These are phyloP conservation scores for Euphrasia confusa DNA, from an alignment of 257 asterid species.

Conservation along the genomic window DNA sequence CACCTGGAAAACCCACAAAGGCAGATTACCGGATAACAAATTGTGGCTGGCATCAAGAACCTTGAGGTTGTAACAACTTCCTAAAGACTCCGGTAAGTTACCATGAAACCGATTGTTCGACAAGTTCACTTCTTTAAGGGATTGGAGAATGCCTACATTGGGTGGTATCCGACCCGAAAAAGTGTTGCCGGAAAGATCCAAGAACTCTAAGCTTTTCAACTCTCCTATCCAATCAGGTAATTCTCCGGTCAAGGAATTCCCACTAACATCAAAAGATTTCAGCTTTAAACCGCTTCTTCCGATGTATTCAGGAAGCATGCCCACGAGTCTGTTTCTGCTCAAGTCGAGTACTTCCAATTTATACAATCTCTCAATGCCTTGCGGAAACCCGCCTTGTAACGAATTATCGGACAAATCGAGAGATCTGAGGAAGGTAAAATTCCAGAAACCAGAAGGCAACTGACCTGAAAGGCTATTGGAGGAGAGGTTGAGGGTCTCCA, in stretches of 20 bases:
- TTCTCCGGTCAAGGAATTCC: slow-evolving; percentile 48
- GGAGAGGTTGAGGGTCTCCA: slow-evolving; percentile 61
- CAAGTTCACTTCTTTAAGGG: slow-evolving; percentile 48
- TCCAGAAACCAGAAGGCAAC: slow-evolving; percentile 49
- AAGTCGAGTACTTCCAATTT: slow-evolving; percentile 42
- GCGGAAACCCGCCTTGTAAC: slow-evolving; percentile 66
- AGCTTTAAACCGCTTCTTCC: slow-evolving; percentile 39
- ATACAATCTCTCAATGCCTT: slow-evolving; percentile 44
- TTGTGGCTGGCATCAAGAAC: slow-evolving; percentile 51
- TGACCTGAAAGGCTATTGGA: slow-evolving; percentile 60
- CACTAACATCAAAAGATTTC: slow-evolving; percentile 42
- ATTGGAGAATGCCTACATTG: slow-evolving; percentile 45
- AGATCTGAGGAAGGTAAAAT: slow-evolving; percentile 43
- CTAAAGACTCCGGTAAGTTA: slow-evolving; percentile 57
- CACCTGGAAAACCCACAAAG: slow-evolving; percentile 58
- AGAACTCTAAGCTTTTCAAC: slow-evolving; percentile 52
- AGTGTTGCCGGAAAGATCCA: slow-evolving; percentile 60
- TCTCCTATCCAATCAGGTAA: slow-evolving; percentile 79
- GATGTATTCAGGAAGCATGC: slow-evolving; percentile 59
- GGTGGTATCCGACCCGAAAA: slow-evolving; percentile 53
- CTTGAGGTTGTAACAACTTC: slow-evolving; percentile 46
- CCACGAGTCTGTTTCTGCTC: slow-evolving; percentile 44
- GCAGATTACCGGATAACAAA: slow-evolving; percentile 53
- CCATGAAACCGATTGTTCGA: slow-evolving; percentile 54
- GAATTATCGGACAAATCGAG: slow-evolving; percentile 68